A percentile compares a stretch with the other conserved stretches of the same genome.
phyloP scores from a whole-genome alignment of 148 eudicot species.

The Polygonum maritimum region DNA sequence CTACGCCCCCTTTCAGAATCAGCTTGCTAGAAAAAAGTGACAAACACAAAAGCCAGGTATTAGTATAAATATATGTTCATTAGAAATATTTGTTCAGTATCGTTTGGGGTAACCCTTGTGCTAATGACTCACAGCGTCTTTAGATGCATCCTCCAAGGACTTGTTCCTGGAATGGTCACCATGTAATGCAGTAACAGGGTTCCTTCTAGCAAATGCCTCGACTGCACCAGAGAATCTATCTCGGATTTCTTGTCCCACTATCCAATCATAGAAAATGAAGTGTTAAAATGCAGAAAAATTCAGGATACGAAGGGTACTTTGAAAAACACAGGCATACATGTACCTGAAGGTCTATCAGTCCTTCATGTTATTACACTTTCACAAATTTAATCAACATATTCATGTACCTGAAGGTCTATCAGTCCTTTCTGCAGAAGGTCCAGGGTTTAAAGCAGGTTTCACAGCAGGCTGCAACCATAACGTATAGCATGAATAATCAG shows the following conservation, averaged over 20 bases:
- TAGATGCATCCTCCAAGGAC: constrained; percentile 50
- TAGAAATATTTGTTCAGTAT: background rate
- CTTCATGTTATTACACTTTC: background rate
- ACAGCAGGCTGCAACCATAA: constrained; percentile 41
- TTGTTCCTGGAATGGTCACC: constrained; percentile 59
- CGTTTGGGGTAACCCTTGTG: background rate
- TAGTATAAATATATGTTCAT: background rate
- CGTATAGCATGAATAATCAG: background rate
- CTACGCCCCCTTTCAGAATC: constrained; percentile 66
- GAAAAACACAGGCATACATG: background rate
- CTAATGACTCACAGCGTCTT: constrained; percentile 49
- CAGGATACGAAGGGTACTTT: background rate
- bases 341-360: too few relatives aligned
- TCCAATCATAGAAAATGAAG: background rate
- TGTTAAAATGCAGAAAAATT: background rate
- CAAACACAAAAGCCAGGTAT: background rate
- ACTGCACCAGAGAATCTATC: constrained; percentile 71
- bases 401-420: constrained; percentile 63
- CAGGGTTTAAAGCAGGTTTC: constrained; percentile 54
- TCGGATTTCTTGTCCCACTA: constrained; percentile 62
- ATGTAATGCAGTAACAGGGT: constrained; percentile 42
- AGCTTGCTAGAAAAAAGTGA: constrained; percentile 36
- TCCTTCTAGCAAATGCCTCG: constrained; percentile 68
- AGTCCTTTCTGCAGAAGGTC: constrained; percentile 67
- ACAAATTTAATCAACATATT: background rate